Evolutionary conservation across 164 flowering plant species (phyloP).

Genomic region (Liquidambar formosana): DNA sequence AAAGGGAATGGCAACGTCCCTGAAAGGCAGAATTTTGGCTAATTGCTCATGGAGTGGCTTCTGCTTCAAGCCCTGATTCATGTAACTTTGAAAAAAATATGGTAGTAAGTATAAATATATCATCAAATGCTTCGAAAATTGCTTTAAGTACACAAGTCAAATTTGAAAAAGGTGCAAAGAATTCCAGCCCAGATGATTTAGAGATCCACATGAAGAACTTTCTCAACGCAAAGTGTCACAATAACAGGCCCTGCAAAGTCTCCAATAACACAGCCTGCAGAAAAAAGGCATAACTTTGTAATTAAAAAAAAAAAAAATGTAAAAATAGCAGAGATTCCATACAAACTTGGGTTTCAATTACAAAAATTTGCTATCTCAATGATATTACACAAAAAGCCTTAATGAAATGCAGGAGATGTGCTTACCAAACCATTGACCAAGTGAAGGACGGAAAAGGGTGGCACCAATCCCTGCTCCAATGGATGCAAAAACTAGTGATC

Average conservation of each 20-base stretch:
- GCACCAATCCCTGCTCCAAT: slow-evolving; percentile 92
- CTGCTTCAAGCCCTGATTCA: too few species aligned
- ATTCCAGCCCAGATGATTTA: slow-evolving; percentile 13
- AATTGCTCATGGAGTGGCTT: too few species aligned
- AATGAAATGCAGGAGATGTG: not conserved
- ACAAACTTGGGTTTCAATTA: not conserved
- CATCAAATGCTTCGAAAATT: too few species aligned
- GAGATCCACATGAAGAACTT: slow-evolving; percentile 31
- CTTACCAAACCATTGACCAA: slow-evolving; percentile 96
- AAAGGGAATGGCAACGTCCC: too few species aligned
- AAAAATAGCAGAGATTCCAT: not conserved
- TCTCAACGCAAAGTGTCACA: slow-evolving; percentile 40
- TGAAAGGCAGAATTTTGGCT: too few species aligned
- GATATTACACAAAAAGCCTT: not conserved
- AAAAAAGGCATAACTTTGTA: not conserved
- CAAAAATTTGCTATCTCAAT: not conserved
- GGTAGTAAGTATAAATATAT: too few species aligned
- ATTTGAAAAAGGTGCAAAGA: slow-evolving; percentile 9
- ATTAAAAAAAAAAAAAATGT: not conserved
- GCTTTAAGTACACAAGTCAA: not conserved
- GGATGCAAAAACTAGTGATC: slow-evolving; percentile 82
- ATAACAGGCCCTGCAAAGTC: slow-evolving; percentile 66
- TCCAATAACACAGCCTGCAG: slow-evolving; percentile 75
- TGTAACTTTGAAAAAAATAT: too few species aligned
- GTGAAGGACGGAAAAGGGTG: slow-evolving; percentile 64